phyloP scores from a whole-genome alignment of 2,329 filamentous ascomycete genomes.

The Colletotrichum cordylinicola region DNA sequence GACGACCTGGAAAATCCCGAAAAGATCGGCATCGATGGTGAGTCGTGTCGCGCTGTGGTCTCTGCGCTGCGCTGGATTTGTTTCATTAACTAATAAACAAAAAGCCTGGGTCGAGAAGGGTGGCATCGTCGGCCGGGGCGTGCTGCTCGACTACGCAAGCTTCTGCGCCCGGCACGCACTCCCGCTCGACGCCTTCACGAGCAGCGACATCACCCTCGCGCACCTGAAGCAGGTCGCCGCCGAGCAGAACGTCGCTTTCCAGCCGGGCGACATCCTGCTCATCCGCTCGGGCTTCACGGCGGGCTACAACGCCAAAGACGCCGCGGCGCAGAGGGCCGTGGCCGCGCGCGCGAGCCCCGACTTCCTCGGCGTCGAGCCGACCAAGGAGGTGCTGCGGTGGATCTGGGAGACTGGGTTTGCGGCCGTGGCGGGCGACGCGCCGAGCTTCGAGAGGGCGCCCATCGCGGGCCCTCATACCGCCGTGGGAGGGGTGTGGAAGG shows the following conservation, averaged over 20 bases:
- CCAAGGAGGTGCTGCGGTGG: slow-evolving; percentile 41
- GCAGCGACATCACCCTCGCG: slow-evolving; percentile 51
- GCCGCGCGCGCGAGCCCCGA: slow-evolving; percentile 29
- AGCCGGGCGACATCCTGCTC: slow-evolving; percentile 58
- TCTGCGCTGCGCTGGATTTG: background rate
- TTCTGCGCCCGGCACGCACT: slow-evolving; percentile 58
- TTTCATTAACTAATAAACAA: background rate
- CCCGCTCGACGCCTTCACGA: slow-evolving; percentile 54
- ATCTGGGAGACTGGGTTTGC: slow-evolving; percentile 51
- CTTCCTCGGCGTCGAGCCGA: slow-evolving; percentile 45
- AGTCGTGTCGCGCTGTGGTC: background rate
- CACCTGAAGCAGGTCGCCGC: slow-evolving; percentile 31
- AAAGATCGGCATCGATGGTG: slow-evolving; percentile 45
- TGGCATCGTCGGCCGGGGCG: slow-evolving; percentile 54
- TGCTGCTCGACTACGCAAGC: slow-evolving; percentile 57
- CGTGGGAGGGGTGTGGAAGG: background rate
- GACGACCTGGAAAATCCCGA: slow-evolving; percentile 45
- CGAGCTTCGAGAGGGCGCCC: slow-evolving; percentile 48
- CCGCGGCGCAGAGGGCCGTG: slow-evolving; percentile 28
- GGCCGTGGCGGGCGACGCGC: slow-evolving; percentile 48
- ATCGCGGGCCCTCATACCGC: slow-evolving; percentile 31
- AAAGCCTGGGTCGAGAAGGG: slow-evolving; percentile 27
- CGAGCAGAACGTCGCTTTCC: slow-evolving; percentile 48
- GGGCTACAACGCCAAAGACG: slow-evolving; percentile 31
- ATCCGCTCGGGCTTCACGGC: slow-evolving; percentile 40